Evolutionary conservation across 768 basidiomycete genomes (phyloP).

Genomic region (Pluteus cervinus): DNA sequence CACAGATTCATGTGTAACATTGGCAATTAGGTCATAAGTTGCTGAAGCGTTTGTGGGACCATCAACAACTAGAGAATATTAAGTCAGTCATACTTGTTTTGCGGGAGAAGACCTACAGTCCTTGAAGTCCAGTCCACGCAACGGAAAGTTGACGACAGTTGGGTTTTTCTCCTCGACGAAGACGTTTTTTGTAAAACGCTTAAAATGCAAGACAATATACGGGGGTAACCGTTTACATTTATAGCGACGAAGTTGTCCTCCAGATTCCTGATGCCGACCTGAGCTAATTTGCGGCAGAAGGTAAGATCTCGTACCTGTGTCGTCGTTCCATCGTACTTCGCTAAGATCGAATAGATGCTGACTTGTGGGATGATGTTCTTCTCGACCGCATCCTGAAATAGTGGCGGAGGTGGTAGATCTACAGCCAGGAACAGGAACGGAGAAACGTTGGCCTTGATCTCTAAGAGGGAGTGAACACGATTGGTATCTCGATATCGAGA

Average conservation of each 20-base stretch:
- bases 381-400: slow-evolving; percentile 94
- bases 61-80: slow-evolving; percentile 64
- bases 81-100: slow-evolving; percentile 16
- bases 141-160: slow-evolving; percentile 95
- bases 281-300: slow-evolving; percentile 2
- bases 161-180: slow-evolving; percentile 99
- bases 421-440: slow-evolving; percentile 96
- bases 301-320: slow-evolving; percentile 57
- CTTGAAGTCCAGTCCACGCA: slow-evolving; percentile 85
- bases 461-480: slow-evolving; percentile 33
- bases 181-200: slow-evolving; percentile 92
- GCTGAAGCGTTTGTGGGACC: slow-evolving; percentile 55
- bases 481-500: slow-evolving; percentile 7
- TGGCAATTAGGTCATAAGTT: slow-evolving; percentile 91
- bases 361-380: slow-evolving; percentile 99
- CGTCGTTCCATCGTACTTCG: slow-evolving; percentile 90
- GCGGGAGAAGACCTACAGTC: slow-evolving; percentile 64
- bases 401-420: slow-evolving; percentile 93
- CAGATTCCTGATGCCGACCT: slow-evolving; percentile 60
- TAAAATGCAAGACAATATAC: slow-evolving; percentile 93
- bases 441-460: slow-evolving; percentile 78
- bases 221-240: slow-evolving; percentile 86
- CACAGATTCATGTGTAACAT: slow-evolving; percentile 91
- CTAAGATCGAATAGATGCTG: slow-evolving; percentile 79
- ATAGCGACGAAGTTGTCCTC: slow-evolving; percentile 79